A percentile compares a stretch with the other conserved stretches of the same genome.
Conservation (phyloP, 768 basidiomycete genomes). For the Jaapia argillacea region DNA sequence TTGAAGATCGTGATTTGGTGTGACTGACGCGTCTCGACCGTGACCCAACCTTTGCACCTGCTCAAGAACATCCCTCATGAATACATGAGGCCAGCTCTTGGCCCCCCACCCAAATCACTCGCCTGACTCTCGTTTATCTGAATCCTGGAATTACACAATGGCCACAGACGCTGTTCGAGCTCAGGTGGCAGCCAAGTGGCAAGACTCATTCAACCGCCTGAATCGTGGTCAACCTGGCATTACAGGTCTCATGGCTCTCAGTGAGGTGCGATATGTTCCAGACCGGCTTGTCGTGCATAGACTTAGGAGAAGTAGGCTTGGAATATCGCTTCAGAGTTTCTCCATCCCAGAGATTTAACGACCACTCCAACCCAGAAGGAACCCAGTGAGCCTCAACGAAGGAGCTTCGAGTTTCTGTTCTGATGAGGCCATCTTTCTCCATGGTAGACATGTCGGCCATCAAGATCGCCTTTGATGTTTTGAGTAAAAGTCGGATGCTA, state of each 20-base stretch:
- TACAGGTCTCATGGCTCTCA: constrained; percentile 36
- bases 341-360: constrained; percentile 45
- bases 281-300: constrained; percentile 1
- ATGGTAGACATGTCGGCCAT: constrained; percentile 36
- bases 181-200: constrained; percentile 17
- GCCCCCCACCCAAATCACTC: no score
- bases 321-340: constrained; percentile 40
- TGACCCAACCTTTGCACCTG: no score
- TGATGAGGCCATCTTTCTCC: neutral
- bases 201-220: constrained; percentile 17
- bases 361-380: constrained; percentile 20
- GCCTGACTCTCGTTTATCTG: no score
- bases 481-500: constrained; percentile 50
- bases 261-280: constrained; percentile 32
- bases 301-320: constrained; percentile 37
- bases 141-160: no score
- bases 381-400: constrained; percentile 15
- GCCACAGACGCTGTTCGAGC: neutral
- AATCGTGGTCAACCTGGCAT: constrained; percentile 20
- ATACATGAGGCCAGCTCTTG: no score
- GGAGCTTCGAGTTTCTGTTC: neutral
- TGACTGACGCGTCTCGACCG: no score
- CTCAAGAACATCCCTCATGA: no score
- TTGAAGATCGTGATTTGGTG: no score
- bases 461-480: constrained; percentile 43